Evolutionary conservation across 2,329 filamentous ascomycete genomes (phyloP).

Genomic region (Tympanopsis confertula): DNA sequence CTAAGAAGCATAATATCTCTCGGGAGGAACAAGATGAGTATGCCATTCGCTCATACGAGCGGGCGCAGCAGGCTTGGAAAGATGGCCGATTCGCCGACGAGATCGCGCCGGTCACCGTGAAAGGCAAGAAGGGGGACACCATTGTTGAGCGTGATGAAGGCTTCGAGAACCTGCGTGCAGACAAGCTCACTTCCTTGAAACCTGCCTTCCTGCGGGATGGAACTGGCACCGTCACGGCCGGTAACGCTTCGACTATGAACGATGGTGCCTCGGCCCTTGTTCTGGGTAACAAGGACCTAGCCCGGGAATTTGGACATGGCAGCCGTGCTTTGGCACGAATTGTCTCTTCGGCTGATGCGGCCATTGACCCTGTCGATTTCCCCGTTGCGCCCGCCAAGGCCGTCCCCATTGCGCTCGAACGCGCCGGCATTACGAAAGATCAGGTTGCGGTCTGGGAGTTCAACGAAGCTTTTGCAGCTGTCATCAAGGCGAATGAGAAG

Average conservation of each 20-base stretch:
- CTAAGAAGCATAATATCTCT: constrained; percentile 72
- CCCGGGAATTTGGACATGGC: constrained; percentile 64
- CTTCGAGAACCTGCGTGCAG: constrained; percentile 73
- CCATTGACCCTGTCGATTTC: constrained; percentile 85
- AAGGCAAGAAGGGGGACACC: constrained; percentile 71
- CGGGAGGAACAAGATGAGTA: constrained; percentile 85
- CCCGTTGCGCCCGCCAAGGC: constrained; percentile 85
- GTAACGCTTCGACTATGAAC: constrained; percentile 87
- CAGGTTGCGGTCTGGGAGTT: constrained; percentile 96
- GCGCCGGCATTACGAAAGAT: constrained; percentile 81
- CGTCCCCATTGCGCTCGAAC: constrained; percentile 76
- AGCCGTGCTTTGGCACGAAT: constrained; percentile 82
- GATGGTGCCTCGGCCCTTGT: constrained; percentile 89
- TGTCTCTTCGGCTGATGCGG: constrained; percentile 76
- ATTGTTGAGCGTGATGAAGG: constrained; percentile 78
- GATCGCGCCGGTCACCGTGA: constrained; percentile 76
- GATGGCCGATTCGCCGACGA: constrained; percentile 75
- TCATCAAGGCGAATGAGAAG: constrained; percentile 90
- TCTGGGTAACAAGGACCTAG: constrained; percentile 68
- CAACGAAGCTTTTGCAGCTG: constrained; percentile 93
- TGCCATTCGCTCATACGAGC: constrained; percentile 77
- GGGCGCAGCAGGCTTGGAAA: constrained; percentile 83
- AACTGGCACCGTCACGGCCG: constrained; percentile 82
- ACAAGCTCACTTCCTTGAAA: constrained; percentile 77
- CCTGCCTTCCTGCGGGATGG: constrained; percentile 82